Percentiles rank a stretch among this genome's conserved stretches.
Evolutionary conservation across 1,284 basidiomycete species (phyloP).

Genomic region (Leccinum subrobustum): DNA sequence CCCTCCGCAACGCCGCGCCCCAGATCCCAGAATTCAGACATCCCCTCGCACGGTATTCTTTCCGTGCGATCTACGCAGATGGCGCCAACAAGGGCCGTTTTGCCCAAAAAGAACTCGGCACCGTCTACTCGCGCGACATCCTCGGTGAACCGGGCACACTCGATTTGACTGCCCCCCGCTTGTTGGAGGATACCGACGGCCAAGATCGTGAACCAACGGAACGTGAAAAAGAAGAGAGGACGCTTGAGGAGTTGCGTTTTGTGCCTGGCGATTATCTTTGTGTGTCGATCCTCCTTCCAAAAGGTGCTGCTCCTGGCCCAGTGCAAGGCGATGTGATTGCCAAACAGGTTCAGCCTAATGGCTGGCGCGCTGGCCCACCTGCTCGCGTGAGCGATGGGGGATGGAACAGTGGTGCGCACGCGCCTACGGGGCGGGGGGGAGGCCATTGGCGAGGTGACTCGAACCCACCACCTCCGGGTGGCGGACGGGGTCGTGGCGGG

Average conservation of each 20-base stretch:
- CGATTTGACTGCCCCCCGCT: conserved; percentile 51
- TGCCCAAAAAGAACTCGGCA: conserved; percentile 72
- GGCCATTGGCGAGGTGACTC: conserved; percentile 72
- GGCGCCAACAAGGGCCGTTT: conserved; percentile 65
- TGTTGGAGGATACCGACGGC: conserved; percentile 53
- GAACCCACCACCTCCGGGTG: conserved; percentile 41
- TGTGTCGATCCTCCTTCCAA: conserved; percentile 68
- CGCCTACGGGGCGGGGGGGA: conserved; percentile 47
- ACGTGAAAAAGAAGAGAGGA: conserved; percentile 57
- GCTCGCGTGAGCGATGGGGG: conserved; percentile 44
- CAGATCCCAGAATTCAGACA: conserved; percentile 68
- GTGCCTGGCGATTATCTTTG: conserved; percentile 76
- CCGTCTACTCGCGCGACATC: conserved; percentile 77
- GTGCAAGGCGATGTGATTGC: conserved; percentile 22
- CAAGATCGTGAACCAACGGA: conserved; percentile 39
- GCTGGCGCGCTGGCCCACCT: conserved; percentile 41
- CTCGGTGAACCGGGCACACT: conserved; percentile 71
- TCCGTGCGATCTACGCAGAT: conserved; percentile 75
- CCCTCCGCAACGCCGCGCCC: conserved; percentile 65
- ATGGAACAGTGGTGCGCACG: conserved; percentile 42
- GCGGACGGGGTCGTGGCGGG: conserved; percentile 43
- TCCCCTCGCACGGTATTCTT: conserved; percentile 73
- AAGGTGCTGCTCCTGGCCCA: conserved; percentile 49
- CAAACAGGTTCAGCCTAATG: conserved; percentile 35
- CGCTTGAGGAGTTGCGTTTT: conserved; percentile 73